Conservation (phyloP, 331 rosid species). For the Quercus phellos region DNA sequence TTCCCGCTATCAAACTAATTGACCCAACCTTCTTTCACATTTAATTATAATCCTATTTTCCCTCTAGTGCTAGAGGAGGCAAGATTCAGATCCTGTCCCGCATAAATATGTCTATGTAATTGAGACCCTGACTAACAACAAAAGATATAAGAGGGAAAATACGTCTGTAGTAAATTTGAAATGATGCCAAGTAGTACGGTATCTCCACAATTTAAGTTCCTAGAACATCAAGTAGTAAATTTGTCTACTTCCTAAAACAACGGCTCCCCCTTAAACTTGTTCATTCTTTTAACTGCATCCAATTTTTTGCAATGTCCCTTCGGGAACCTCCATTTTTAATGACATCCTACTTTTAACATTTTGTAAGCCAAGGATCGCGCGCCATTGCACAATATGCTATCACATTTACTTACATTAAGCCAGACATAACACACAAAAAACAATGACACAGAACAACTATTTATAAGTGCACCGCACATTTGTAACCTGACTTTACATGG, state of each 20-base stretch:
- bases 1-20: too few relatives aligned
- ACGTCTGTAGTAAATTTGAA: not conserved
- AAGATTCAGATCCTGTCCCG: too few relatives aligned
- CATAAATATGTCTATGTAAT: not conserved
- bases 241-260: not conserved
- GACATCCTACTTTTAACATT: not conserved
- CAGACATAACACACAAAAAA: not conserved
- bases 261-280: not conserved
- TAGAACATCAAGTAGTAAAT: not conserved
- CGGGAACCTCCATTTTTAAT: not conserved
- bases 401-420: not conserved
- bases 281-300: not conserved
- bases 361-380: not conserved
- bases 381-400: not conserved
- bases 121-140: not conserved
- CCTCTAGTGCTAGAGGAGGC: too few relatives aligned
- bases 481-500: not conserved
- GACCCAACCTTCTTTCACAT: too few relatives aligned
- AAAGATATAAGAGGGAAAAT: not conserved
- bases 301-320: not conserved
- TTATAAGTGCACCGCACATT: not conserved
- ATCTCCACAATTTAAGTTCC: not conserved
- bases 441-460: not conserved
- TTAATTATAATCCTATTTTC: too few relatives aligned
- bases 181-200: not conserved